Conservation (phyloP, 1,284 basidiomycete genomes). For the Afroboletus lepidellus region DNA sequence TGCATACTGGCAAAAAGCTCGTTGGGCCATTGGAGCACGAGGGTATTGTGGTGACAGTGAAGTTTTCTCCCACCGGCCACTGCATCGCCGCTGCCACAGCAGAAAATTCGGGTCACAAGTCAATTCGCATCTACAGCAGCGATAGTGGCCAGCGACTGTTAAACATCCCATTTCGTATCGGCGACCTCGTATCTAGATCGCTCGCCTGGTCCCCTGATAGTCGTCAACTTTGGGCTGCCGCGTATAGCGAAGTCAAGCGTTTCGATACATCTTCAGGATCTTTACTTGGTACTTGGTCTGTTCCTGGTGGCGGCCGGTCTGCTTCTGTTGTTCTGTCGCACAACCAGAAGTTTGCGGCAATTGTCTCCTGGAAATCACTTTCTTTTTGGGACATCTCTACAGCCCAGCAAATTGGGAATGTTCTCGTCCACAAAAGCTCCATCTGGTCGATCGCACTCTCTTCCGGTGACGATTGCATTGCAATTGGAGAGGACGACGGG, state of each 20-base stretch:
- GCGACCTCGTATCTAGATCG: not conserved
- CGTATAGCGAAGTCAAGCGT: not conserved
- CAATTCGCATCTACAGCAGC: slow-evolving; percentile 1
- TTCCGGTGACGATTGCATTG: slow-evolving; percentile 1
- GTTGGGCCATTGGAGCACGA: not conserved
- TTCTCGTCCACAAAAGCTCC: not conserved
- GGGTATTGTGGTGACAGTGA: not conserved
- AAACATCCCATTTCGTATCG: not conserved
- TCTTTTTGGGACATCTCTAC: slow-evolving; percentile 2
- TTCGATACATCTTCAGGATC: not conserved
- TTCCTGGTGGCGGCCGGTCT: not conserved
- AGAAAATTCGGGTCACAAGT: not conserved
- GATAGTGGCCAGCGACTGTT: not conserved
- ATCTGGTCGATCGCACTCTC: not conserved
- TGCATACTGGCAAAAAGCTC: not conserved
- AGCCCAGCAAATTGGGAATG: not conserved
- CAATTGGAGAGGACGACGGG: not conserved
- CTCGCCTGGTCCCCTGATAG: not conserved
- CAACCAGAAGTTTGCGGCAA: not conserved
- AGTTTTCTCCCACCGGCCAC: not conserved
- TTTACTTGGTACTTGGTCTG: not conserved
- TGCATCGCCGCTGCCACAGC: slow-evolving; percentile 5
- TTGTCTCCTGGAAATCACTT: not conserved
- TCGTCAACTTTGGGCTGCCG: not conserved
- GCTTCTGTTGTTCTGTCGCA: not conserved